Evolutionary conservation across 139 green algal genomes (phyloP).

Genomic region (Zygnema circumcarinatum): DNA sequence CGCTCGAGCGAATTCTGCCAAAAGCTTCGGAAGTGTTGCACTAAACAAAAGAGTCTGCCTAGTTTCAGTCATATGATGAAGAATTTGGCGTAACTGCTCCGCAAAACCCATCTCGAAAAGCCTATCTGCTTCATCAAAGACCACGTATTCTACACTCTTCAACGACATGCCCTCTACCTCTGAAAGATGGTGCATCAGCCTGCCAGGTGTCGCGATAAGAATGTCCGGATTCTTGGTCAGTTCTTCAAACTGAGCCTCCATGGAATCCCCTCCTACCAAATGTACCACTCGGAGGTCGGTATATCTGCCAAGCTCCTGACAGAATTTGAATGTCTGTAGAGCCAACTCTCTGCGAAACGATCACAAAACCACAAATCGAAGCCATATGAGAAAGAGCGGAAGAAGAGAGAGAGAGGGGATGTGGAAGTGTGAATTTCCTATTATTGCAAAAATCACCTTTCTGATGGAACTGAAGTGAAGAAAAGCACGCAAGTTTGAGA

Average conservation of each 20-base stretch:
- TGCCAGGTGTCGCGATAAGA: conserved; percentile 92
- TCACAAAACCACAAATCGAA: conserved; percentile 41
- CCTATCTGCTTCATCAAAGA: conserved; percentile 95
- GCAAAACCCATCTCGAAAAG: conserved; percentile 99
- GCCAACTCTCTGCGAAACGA: conserved; percentile 45
- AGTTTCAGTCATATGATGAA: conserved; percentile 70
- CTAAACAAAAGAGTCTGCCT: conserved; percentile 93
- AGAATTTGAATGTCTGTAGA: conserved; percentile 72
- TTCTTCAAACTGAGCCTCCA: conserved; percentile 77
- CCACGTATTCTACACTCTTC: conserved; percentile 75
- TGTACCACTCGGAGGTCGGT: conserved; percentile 81
- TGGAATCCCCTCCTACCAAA: conserved; percentile 93
- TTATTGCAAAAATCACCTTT: too few species aligned
- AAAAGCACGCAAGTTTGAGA: too few species aligned
- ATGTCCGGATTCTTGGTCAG: conserved; percentile 83
- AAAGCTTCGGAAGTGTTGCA: conserved; percentile 86
- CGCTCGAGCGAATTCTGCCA: conserved; percentile 92
- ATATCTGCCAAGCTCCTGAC: conserved; percentile 76
- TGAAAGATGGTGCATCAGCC: conserved; percentile 89
- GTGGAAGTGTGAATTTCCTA: neutral
- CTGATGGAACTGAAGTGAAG: too few species aligned
- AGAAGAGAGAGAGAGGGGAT: conserved; percentile 12
- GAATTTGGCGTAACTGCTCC: conserved; percentile 84
- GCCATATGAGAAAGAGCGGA: neutral
- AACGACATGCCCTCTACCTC: conserved; percentile 65